Conservation (phyloP, 768 basidiomycete species). For the Termitomyces sp. region DNA sequence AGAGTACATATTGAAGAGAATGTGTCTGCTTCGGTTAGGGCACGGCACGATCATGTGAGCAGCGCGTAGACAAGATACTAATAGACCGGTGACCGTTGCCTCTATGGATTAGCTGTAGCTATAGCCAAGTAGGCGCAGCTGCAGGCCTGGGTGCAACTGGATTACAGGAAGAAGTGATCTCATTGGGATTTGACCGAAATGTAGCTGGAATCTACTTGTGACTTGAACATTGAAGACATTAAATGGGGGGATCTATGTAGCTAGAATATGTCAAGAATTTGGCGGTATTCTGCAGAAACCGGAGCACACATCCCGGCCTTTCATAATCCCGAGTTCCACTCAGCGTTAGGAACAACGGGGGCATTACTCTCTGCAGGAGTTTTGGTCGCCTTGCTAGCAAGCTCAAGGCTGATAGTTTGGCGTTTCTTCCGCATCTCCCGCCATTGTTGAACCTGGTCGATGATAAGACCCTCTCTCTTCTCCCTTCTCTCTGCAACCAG, state of each 20-base stretch:
- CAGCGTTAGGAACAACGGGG: conserved; percentile 6
- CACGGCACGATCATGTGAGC: conserved; percentile 24
- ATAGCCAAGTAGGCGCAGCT: no score
- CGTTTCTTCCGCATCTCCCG: conserved; percentile 33
- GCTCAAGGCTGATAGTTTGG: conserved; percentile 23
- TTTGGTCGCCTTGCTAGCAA: background rate
- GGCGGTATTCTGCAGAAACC: no score
- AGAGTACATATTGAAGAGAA: no score
- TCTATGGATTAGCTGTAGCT: no score
- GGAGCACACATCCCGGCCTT: no score
- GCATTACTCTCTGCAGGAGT: conserved; percentile 6
- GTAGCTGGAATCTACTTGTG: background rate
- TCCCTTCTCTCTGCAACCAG: conserved; percentile 41
- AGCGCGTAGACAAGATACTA: background rate
- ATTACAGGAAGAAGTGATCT: background rate
- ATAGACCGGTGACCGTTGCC: no score
- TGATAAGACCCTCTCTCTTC: conserved; percentile 38
- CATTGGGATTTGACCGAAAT: background rate
- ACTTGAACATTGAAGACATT: background rate
- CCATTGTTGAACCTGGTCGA: conserved; percentile 33
- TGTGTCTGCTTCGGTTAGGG: no score
- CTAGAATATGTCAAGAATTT: no score
- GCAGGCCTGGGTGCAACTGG: no score
- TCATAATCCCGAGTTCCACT: no score
- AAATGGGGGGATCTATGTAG: no score